Base-by-base conservation (phyloP, 2,329 filamentous ascomycete species). In the Cryphonectria japonica region DNA sequence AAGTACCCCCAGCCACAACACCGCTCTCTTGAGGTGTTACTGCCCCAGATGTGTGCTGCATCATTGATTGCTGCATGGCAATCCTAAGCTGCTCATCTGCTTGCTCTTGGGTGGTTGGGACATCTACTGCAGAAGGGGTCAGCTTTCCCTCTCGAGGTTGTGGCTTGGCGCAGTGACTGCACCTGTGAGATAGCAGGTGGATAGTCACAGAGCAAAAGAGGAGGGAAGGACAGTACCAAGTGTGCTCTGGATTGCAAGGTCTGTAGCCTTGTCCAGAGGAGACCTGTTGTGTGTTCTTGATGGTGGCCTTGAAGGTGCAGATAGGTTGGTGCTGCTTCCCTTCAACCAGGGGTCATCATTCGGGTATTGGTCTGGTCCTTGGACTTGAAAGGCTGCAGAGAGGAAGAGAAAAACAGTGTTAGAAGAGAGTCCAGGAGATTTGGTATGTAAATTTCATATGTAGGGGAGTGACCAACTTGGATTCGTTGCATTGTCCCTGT, bases 251-350 rank as follows among this genome's bases (percentile, higher is more conserved):
- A 81, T 79, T 69, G 81, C 81, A 80, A 85, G 84, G 67, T 88
- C 85, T 74, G 84, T 80, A 73, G 87, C 80, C 75, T 81, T 86
- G 77, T 84, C 82, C 71, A 89, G 77, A 11, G 89, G 88, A 46
- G 89, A 90, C 75, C 83, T 84, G 73, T 85, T 85, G 72, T 86
- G 87, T 61, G 85, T 83, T 78, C 88, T 82, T 32, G 89, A 91
- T 1, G 89, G 89, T n/a, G 89, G 89, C 69, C 89, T 84, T 26
- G 89, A 90, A 0, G 87, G 87, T 6, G 86, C 85, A 39, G 81
- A 82, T 70, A 84, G 84, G 62, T 79, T 78, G 52, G 82, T 81
- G 16, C 78, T 32, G 46, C 52, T 43, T 39, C 13, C 43, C 34
- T 66, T 61, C 32, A 46, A 63, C 71, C 71, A 73, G 6, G 59